phyloP scores from a whole-genome alignment of 345 rosid species.

The Citrus maxima region DNA sequence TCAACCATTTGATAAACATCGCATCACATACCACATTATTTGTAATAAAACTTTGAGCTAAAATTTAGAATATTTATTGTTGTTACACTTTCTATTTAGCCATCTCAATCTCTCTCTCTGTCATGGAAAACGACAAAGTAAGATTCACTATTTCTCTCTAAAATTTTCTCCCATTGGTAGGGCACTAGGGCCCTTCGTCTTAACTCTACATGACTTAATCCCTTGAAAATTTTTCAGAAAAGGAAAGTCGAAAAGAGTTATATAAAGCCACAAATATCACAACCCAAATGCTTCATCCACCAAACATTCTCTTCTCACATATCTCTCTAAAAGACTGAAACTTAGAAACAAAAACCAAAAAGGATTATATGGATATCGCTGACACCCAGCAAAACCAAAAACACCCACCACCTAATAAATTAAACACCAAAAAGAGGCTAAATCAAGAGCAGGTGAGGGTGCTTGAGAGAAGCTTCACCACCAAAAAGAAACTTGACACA shows the following conservation, averaged over 20 bases:
- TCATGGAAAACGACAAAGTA: background rate
- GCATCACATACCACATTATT: too few relatives aligned
- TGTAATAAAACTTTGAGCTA: too few relatives aligned
- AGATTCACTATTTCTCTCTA: background rate
- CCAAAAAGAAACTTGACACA: conserved; percentile 70
- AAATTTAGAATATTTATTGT: too few relatives aligned
- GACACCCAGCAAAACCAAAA: conserved; percentile 19
- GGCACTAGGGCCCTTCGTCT: background rate
- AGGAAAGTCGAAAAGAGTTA: background rate
- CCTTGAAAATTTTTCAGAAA: background rate
- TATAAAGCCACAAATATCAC: background rate
- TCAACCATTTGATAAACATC: too few relatives aligned
- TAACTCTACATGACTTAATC: too few relatives aligned
- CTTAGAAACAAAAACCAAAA: background rate
- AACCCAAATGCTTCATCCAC: background rate
- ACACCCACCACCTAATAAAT: background rate
- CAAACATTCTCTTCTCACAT: background rate
- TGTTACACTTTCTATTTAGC: background rate
- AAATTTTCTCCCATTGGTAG: background rate
- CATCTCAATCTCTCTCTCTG: background rate
- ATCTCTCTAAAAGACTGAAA: background rate
- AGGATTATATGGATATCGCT: conserved; percentile 27
- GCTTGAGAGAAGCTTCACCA: conserved; percentile 63
- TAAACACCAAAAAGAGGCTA: conserved; percentile 55
- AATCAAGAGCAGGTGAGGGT: conserved; percentile 66